Evolutionary conservation across 2,329 filamentous ascomycete species (phyloP), one percentile per base, ranked within the genome.

Genomic region (Xylariaceae sp.): DNA sequence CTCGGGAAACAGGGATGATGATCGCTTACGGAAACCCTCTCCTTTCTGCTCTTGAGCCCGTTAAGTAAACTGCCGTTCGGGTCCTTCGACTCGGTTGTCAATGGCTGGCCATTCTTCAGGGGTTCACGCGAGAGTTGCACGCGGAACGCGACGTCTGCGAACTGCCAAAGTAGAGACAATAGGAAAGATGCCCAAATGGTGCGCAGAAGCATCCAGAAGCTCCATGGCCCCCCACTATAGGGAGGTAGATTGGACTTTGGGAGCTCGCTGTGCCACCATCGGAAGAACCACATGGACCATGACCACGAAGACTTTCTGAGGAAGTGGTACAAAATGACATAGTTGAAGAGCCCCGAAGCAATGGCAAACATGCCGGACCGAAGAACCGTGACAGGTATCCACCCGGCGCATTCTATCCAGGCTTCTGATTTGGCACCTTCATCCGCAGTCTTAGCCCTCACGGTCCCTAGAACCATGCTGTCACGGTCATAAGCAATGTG

Each of bases 21-120:
- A 22, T 11, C 12, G 65, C 75, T 60, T 70, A 87, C 86, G 69
- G 82, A 85, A 52, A 89, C 83, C 10, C 88, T 76, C 9, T 89
- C 76, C 67, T 92, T 94, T 71, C 90, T 94, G 56, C 86, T 86
- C 65, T 85, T 91, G 41, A 97, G 68, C 0, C 92, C 92, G 49
- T 85, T 90, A 43, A 97, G 68, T 27, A 97, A 75, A 64, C 89
- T 96, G 33, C 90, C 90, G 62, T 96, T 97, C 1, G 92, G 89
- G 67, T 96, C 91, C 63, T 89, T 94, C 14, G 90, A 89, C 58
- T 92, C 88, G 15, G 81, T 80, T 0, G 90, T 96, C 48, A 97
- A 78, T 4, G 91, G 90, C 61, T 85, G 81, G n/a, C 80, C 85
- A 58, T 88, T 88, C 73, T 95, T 96, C 47, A 95, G 66, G 1